These are phyloP conservation scores for Mangifera indica DNA, from an alignment of 345 rosid genomes.

Conservation along the genomic window DNA sequence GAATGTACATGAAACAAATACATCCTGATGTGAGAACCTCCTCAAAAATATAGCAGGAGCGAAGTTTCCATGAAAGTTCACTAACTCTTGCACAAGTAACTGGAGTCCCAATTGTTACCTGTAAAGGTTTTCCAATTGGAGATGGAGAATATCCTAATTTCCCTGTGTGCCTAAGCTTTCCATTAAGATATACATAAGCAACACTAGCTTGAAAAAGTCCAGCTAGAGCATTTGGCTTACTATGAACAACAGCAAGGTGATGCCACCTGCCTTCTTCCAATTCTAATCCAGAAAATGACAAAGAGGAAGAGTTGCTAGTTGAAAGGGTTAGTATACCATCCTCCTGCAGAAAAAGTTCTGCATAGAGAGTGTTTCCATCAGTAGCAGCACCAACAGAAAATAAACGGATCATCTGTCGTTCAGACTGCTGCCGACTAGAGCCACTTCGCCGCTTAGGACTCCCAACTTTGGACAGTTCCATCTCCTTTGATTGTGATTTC, in stretches of 20 bases:
- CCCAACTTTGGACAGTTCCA: conserved; percentile 57
- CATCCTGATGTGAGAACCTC: conserved; percentile 97
- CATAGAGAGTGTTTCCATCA: conserved; percentile 70
- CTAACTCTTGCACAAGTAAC: conserved; percentile 73
- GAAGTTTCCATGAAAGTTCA: conserved; percentile 85
- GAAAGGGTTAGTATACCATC: conserved; percentile 94
- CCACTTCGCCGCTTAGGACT: conserved; percentile 47
- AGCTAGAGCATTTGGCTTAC: conserved; percentile 99
- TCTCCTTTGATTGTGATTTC: conserved; percentile 63
- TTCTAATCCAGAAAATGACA: conserved; percentile 94
- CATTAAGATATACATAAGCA: conserved; percentile 94
- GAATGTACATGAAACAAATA: conserved; percentile 95
- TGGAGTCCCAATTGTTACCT: conserved; percentile 93
- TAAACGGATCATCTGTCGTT: conserved; percentile 62
- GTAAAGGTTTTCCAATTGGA: conserved; percentile 90
- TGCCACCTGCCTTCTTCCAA: conserved; percentile 97
- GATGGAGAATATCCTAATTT: conserved; percentile 98
- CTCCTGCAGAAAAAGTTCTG: conserved; percentile 92
- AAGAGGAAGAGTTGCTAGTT: conserved; percentile 82
- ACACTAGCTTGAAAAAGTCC: conserved; percentile 98
- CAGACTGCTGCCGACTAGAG: conserved; percentile 55
- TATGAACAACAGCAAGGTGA: conserved; percentile 99
- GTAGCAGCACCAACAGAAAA: conserved; percentile 92
- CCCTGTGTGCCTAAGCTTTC: conserved; percentile 95
- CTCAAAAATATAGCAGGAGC: conserved; percentile 97